A percentile compares a stretch with the other conserved stretches of the same genome.
Conservation (phyloP, 345 rosid genomes). For the Lepidium didymum region DNA sequence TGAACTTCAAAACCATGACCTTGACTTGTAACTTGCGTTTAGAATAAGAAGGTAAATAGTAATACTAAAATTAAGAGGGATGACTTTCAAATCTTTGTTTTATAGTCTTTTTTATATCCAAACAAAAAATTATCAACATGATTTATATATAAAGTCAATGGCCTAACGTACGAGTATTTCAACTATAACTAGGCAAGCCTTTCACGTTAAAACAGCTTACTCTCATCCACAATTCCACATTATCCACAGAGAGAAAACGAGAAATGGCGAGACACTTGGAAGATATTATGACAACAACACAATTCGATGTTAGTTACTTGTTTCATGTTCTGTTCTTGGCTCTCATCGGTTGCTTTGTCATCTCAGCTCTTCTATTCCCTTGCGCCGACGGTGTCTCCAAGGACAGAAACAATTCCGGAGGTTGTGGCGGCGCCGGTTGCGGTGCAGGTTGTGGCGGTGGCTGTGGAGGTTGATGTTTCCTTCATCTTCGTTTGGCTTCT, state of each 20-base stretch:
- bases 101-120: neutral
- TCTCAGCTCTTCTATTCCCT: slow-evolving; percentile 41
- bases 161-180: neutral
- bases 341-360: slow-evolving; percentile 32
- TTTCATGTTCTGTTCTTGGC: slow-evolving; percentile 31
- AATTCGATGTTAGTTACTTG: slow-evolving; percentile 6
- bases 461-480: slow-evolving; percentile 33
- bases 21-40: neutral
- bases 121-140: neutral
- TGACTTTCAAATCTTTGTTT: neutral
- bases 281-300: slow-evolving; percentile 14
- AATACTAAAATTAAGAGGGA: neutral
- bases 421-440: slow-evolving; percentile 42
- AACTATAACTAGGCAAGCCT: neutral
- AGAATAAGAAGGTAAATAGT: neutral
- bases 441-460: slow-evolving; percentile 47
- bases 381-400: slow-evolving; percentile 48
- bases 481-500: neutral
- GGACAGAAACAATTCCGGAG: slow-evolving; percentile 20
- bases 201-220: slow-evolving; percentile 7
- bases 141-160: slow-evolving; percentile 2
- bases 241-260: neutral
- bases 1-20: neutral
- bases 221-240: slow-evolving; percentile 4
- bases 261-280: slow-evolving; percentile 31